Conservation (phyloP, 257 asterid species). For the Jasminum sambac region DNA sequence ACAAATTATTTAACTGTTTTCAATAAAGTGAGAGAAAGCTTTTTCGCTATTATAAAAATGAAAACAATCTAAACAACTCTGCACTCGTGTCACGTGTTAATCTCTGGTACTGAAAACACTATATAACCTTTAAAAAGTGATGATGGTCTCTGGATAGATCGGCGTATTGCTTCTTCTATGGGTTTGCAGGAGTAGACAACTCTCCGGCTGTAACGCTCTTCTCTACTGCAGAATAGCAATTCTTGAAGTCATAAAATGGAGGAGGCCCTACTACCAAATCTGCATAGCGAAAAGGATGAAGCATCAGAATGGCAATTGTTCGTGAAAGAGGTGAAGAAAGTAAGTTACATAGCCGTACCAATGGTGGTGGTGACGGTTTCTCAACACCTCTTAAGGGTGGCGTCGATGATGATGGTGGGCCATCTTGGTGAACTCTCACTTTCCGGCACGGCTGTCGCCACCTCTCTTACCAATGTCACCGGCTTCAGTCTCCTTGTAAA, state of each 20-base stretch:
- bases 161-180: not conserved
- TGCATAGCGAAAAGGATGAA: not conserved
- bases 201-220: not conserved
- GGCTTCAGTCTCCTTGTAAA: slow-evolving; percentile 49
- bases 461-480: slow-evolving; percentile 44
- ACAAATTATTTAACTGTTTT: too few relatives aligned
- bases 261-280: not conserved
- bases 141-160: not conserved
- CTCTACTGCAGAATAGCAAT: not conserved
- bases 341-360: slow-evolving; percentile 44
- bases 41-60: too few relatives aligned
- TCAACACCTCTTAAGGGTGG: slow-evolving; percentile 38
- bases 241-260: not conserved
- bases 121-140: too few relatives aligned
- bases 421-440: slow-evolving; percentile 52
- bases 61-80: too few relatives aligned
- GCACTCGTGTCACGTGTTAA: too few relatives aligned
- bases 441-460: slow-evolving; percentile 53
- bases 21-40: too few relatives aligned
- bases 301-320: slow-evolving; percentile 27
- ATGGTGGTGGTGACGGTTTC: slow-evolving; percentile 44
- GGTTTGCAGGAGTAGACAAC: not conserved
- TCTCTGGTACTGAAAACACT: too few relatives aligned
- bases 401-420: slow-evolving; percentile 55
- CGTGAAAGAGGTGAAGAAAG: slow-evolving; percentile 26